phyloP scores from a whole-genome alignment of 1,284 basidiomycete species.

The Testicularia cyperi region DNA sequence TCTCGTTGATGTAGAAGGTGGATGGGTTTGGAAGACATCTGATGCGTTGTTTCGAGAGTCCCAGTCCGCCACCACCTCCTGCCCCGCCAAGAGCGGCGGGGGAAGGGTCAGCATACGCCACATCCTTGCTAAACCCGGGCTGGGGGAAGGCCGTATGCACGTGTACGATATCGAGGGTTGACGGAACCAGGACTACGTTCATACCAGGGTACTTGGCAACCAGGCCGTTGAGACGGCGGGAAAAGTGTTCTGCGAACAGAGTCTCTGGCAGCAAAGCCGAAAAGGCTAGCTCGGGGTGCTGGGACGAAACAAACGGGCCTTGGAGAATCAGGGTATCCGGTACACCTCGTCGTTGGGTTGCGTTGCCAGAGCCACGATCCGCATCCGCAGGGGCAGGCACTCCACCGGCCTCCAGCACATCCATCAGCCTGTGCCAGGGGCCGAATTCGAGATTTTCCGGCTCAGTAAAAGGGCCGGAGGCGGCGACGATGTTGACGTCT shows the following conservation, averaged over 20 bases:
- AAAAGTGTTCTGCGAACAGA: slow-evolving; percentile 73
- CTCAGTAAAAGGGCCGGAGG: slow-evolving; percentile 45
- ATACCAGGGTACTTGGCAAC: slow-evolving; percentile 70
- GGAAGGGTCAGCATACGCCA: not conserved
- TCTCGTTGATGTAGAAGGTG: slow-evolving; percentile 78
- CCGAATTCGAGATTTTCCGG: slow-evolving; percentile 41
- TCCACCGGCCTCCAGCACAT: slow-evolving; percentile 35
- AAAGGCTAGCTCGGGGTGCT: slow-evolving; percentile 77
- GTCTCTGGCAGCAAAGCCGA: slow-evolving; percentile 69
- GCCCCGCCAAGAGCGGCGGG: too few species aligned
- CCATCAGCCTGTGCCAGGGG: slow-evolving; percentile 51
- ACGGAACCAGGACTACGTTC: slow-evolving; percentile 76
- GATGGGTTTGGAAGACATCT: slow-evolving; percentile 83
- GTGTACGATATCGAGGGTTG: slow-evolving; percentile 76
- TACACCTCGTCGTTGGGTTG: slow-evolving; percentile 68
- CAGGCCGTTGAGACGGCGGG: slow-evolving; percentile 67
- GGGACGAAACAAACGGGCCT: slow-evolving; percentile 82
- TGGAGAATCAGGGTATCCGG: slow-evolving; percentile 78
- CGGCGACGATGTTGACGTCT: slow-evolving; percentile 32
- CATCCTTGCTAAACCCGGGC: slow-evolving; percentile 66
- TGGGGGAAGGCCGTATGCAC: slow-evolving; percentile 86
- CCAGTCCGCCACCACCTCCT: too few species aligned
- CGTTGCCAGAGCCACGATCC: slow-evolving; percentile 71
- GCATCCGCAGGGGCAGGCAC: slow-evolving; percentile 66
- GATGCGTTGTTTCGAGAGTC: slow-evolving; percentile 65